phyloP scores from a whole-genome alignment of 345 rosid genomes.

The Bruguiera sexangula region DNA sequence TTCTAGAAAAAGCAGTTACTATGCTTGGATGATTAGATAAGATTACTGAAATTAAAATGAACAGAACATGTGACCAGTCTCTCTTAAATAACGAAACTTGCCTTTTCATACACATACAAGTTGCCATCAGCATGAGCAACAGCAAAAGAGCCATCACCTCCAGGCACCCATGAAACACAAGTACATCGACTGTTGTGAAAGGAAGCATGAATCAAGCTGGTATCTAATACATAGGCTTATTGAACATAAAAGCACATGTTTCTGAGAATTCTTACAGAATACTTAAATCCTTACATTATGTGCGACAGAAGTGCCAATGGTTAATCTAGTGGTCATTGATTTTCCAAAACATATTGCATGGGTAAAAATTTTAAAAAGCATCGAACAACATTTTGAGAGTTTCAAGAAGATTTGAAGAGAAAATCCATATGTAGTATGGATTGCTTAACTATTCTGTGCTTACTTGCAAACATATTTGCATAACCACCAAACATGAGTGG shows the following conservation, averaged over 20 bases:
- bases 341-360: background rate
- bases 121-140: slow-evolving; percentile 99
- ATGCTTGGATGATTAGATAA: slow-evolving; percentile 12
- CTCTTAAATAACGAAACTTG: slow-evolving; percentile 38
- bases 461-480: background rate
- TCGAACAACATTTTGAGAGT: background rate
- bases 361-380: background rate
- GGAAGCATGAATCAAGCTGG: slow-evolving; percentile 15
- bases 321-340: background rate
- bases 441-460: background rate
- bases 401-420: background rate
- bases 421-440: background rate
- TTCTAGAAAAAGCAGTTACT: slow-evolving; percentile 39
- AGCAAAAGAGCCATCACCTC: slow-evolving; percentile 88
- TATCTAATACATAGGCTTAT: background rate
- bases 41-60: slow-evolving; percentile 11
- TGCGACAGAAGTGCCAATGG: background rate
- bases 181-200: slow-evolving; percentile 78
- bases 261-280: slow-evolving; percentile 1
- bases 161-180: slow-evolving; percentile 91
- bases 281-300: background rate
- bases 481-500: background rate
- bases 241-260: background rate
- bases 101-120: slow-evolving; percentile 94
- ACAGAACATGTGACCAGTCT: slow-evolving; percentile 7